Conservation (phyloP, 148 eudicot genomes). For the Rhododendron williamsianum region DNA sequence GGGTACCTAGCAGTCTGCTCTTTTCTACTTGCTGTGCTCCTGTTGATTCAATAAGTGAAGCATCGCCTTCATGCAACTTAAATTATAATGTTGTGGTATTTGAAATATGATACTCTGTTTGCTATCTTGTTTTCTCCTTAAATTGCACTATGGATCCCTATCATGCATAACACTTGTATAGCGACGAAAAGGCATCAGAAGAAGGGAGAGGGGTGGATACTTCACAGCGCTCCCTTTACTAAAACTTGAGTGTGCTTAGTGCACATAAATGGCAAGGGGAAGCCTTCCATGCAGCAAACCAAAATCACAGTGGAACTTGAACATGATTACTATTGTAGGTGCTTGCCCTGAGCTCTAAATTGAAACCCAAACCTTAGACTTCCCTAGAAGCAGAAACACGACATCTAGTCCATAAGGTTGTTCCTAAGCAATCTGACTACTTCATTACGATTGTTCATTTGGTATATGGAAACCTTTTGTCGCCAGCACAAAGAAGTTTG, state of each 20-base stretch:
- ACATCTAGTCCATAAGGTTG: background rate
- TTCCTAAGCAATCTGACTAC: background rate
- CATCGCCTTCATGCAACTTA: background rate
- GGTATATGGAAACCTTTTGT: background rate
- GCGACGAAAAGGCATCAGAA: background rate
- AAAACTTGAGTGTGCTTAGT: background rate
- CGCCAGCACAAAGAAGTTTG: background rate
- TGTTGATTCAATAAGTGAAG: background rate
- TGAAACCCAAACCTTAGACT: background rate
- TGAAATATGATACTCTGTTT: background rate
- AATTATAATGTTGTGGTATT: background rate
- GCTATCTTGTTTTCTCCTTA: background rate
- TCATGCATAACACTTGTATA: conserved; percentile 1
- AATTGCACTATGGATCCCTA: background rate
- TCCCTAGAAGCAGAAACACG: background rate
- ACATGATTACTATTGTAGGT: background rate
- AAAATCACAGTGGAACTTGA: background rate
- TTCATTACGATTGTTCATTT: background rate
- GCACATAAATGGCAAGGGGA: background rate
- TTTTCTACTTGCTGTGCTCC: background rate
- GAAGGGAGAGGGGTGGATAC: background rate
- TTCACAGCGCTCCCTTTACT: background rate
- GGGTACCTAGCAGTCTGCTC: background rate
- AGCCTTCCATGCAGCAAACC: background rate
- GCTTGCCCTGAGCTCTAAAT: background rate